Conservation (phyloP, 108 stramenopile genomes). For the Nitzschia palea region DNA sequence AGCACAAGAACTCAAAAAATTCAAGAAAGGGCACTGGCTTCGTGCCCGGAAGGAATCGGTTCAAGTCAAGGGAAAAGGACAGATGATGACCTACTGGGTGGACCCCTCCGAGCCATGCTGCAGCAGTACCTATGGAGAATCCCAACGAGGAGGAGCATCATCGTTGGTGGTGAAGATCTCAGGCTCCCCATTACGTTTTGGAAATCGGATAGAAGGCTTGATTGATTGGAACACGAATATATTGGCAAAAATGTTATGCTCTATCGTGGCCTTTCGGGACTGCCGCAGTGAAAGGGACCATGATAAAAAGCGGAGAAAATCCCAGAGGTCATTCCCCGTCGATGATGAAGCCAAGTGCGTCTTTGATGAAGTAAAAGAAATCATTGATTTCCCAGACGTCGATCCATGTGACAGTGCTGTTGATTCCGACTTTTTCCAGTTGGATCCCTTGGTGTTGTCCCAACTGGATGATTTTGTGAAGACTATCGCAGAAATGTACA, state of each 20-base stretch:
- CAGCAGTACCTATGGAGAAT: too few relatives aligned
- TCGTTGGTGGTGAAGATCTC: too few relatives aligned
- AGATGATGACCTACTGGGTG: conserved; percentile 56
- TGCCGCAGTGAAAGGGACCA: background rate
- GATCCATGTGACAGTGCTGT: background rate
- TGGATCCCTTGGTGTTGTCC: background rate
- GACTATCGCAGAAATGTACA: background rate
- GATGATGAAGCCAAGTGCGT: too few relatives aligned
- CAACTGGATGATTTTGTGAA: background rate
- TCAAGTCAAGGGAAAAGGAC: conserved; percentile 58
- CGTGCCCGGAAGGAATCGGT: conserved; percentile 33
- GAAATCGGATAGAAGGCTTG: background rate
- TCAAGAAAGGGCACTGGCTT: conserved; percentile 27
- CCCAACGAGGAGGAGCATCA: too few relatives aligned
- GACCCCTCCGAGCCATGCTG: too few relatives aligned
- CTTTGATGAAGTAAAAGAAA: background rate
- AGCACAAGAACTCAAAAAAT: conserved; percentile 43
- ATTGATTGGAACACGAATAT: conserved; percentile 27
- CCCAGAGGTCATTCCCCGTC: too few relatives aligned
- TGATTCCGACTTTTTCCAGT: background rate
- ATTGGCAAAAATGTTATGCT: conserved; percentile 8
- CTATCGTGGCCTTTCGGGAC: conserved; percentile 14
- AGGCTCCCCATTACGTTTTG: too few relatives aligned
- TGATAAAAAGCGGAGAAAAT: too few relatives aligned
- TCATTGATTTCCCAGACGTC: background rate